phyloP scores from a whole-genome alignment of 352 stramenopile species.

The Pythium folliculosum region DNA sequence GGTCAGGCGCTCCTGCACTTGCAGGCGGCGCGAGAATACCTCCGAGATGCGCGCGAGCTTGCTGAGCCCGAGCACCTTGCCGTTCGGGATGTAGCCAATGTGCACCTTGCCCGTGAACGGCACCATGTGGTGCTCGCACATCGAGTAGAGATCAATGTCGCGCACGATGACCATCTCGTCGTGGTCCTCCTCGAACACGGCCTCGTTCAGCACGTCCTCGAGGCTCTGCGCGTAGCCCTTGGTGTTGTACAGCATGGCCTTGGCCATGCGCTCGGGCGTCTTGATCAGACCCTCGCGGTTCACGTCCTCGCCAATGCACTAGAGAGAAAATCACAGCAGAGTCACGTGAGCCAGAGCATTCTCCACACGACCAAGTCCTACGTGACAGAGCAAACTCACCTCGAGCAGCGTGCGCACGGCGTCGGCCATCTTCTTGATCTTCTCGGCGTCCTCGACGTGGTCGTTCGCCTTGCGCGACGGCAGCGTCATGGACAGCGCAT shows the following conservation, averaged over 20 bases:
- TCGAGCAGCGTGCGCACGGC: conserved; percentile 93
- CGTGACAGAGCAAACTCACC: conserved; percentile 36
- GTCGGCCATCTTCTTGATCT: conserved; percentile 92
- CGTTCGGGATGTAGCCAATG: conserved; percentile 94
- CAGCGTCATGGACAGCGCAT: conserved; percentile 69
- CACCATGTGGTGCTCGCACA: conserved; percentile 99
- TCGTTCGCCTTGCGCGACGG: conserved; percentile 58
- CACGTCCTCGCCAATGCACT: conserved; percentile 95
- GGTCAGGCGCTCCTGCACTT: conserved; percentile 99
- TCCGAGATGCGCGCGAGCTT: conserved; percentile 99
- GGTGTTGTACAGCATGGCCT: conserved; percentile 96
- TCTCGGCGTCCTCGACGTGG: conserved; percentile 71
- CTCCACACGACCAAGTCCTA: background rate
- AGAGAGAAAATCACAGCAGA: background rate
- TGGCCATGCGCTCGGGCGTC: conserved; percentile 97
- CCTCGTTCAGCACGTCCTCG: conserved; percentile 93
- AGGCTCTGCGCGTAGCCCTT: conserved; percentile 94
- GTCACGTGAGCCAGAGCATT: background rate
- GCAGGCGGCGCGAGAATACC: conserved; percentile 95
- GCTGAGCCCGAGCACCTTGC: conserved; percentile 97
- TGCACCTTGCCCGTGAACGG: conserved; percentile 98
- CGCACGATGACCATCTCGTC: conserved; percentile 99
- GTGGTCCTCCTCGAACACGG: conserved; percentile 98
- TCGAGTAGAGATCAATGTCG: conserved; percentile 98
- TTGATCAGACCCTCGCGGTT: conserved; percentile 94